phyloP scores from a whole-genome alignment of 805 yeast species.

The Scheffersomyces ergatensis region DNA sequence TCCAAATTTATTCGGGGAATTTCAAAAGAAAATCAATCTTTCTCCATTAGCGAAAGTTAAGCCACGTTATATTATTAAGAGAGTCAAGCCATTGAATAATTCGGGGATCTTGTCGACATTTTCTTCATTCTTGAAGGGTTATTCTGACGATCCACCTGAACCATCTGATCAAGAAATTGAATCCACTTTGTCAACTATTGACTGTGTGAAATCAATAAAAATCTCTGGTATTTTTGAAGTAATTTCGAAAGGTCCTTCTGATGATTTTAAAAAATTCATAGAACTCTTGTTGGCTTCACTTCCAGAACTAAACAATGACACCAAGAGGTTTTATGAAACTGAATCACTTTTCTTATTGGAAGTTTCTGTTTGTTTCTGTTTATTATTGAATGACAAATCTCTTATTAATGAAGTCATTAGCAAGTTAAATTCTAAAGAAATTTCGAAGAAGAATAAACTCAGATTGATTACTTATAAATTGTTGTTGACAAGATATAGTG shows the following conservation, averaged over 20 bases:
- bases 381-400: conserved; percentile 23
- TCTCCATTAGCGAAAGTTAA: conserved; percentile 56
- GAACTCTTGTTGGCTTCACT: conserved; percentile 22
- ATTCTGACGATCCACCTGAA: conserved; percentile 81
- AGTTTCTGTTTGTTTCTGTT: conserved; percentile 32
- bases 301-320: conserved; percentile 24
- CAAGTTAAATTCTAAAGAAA: conserved; percentile 8
- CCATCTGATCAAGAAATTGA: conserved; percentile 94
- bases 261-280: conserved; percentile 32
- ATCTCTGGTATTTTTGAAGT: conserved; percentile 54
- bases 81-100: conserved; percentile 65
- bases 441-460: conserved; percentile 30
- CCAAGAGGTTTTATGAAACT: conserved; percentile 42
- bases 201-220: conserved; percentile 74
- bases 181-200: conserved; percentile 75
- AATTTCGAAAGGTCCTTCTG: conserved; percentile 36
- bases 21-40: conserved; percentile 57
- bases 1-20: conserved; percentile 59
- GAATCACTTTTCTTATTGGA: conserved; percentile 51
- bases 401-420: conserved; percentile 12
- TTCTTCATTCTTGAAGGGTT: conserved; percentile 87
- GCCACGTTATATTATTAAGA: conserved; percentile 65
- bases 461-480: conserved; percentile 54
- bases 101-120: conserved; percentile 84
- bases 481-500: conserved; percentile 40